Evolutionary conservation across 2,329 filamentous ascomycete species (phyloP), one percentile per base, ranked within the genome.

Genomic region (Fusarium concolor): DNA sequence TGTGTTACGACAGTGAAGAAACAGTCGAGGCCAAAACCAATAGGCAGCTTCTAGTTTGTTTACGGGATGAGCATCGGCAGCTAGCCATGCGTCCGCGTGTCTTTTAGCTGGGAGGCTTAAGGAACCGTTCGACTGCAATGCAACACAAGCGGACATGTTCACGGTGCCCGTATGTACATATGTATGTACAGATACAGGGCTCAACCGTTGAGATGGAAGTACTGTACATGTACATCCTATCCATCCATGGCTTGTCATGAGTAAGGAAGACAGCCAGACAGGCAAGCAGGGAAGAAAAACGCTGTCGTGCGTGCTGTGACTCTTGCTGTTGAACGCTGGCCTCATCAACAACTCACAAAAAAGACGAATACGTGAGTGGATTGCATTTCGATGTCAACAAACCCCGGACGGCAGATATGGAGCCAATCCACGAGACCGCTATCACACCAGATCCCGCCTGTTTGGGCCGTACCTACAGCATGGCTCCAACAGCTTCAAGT

Each of bases 401-500:
- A 57, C 58, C 56, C 41, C 46, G 49, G 46, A 55, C 59, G 29
- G 31, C 20, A 39, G 42, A 26, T 42, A 45, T 47, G 58, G 56
- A 38, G 39, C 57, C 44, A 60, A 57, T 37, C 52, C 62, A 52
- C 55, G 58, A 67, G 65, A 68, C 68, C 50, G 65, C 62, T 54
- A 62, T 64, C 62, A 71, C 69, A 72, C 65, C 65, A 72, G 71
- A 70, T 73, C 69, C 71, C 71, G 71, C 60, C 67, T 53, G 70
- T 66, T 67, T 73, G 71, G 71, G 71, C 57, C 71, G 71, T 73
- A 72, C 67, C 69, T 71, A 71, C 62, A 73, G 63, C 41, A 54
- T 45, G 28, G 56, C 56, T 57, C 64, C 51, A 57, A 43, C 56
- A 65, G 59, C 41, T 47, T 39, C 46, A 55, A 29, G 26, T 37